Evolutionary conservation across 2,329 filamentous ascomycete species (phyloP).

Genomic region (Cercospora zeina): DNA sequence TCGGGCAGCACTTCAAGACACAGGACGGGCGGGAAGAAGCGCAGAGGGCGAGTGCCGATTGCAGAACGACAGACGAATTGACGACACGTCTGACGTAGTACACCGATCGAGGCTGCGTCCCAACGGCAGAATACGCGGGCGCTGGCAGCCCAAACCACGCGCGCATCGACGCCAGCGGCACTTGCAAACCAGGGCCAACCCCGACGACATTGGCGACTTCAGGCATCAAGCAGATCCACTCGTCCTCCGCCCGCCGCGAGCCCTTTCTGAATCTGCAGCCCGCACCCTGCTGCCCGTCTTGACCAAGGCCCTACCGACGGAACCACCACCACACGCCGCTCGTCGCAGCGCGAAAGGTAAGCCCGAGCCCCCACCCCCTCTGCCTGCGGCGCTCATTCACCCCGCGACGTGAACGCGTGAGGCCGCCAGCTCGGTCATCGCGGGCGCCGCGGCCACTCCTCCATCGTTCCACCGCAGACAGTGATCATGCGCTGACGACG

Average conservation of each 20-base stretch:
- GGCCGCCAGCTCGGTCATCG: neutral
- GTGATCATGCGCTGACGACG: slow-evolving; percentile 23
- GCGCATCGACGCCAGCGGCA: slow-evolving; percentile 3
- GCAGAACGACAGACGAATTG: too few relatives aligned
- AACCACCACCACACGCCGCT: slow-evolving; percentile 3
- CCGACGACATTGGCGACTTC: slow-evolving; percentile 7
- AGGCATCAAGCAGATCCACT: slow-evolving; percentile 18
- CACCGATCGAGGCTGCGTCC: neutral
- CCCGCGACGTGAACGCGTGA: neutral
- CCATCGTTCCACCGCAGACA: slow-evolving; percentile 18
- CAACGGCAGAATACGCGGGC: neutral
- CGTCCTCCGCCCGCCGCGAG: slow-evolving; percentile 2
- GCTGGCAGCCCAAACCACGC: slow-evolving; percentile 9
- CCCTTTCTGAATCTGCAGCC: slow-evolving; percentile 15
- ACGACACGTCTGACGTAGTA: neutral
- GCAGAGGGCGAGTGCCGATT: neutral
- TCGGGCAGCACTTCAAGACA: neutral
- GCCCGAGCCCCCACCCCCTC: neutral
- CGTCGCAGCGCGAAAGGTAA: slow-evolving; percentile 9
- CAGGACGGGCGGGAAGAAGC: neutral
- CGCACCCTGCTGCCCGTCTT: slow-evolving; percentile 10
- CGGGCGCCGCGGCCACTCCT: neutral
- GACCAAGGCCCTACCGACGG: slow-evolving; percentile 9
- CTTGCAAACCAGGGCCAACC: slow-evolving; percentile 11
- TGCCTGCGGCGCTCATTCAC: slow-evolving; percentile 1